A percentile compares a stretch with the other conserved stretches of the same genome.
Evolutionary conservation across 805 yeast species (phyloP).

Genomic region (Candida pseudoglaebosa): DNA sequence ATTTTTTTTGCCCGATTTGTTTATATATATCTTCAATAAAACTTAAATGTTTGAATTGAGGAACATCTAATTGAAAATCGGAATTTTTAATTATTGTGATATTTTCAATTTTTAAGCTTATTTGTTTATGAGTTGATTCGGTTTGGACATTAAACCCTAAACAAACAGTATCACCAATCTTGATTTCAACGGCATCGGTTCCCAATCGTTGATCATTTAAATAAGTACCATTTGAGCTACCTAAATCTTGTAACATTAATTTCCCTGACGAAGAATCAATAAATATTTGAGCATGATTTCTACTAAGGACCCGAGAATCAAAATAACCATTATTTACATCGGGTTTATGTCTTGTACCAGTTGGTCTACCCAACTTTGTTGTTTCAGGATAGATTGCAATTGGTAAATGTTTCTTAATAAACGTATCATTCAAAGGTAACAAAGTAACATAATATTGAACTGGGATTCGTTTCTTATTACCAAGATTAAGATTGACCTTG

Average conservation of each 20-base stretch:
- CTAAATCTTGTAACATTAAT: conserved; percentile 77
- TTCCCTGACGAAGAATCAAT: conserved; percentile 61
- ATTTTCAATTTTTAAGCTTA: conserved; percentile 77
- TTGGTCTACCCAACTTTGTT: conserved; percentile 85
- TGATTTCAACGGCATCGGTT: conserved; percentile 57
- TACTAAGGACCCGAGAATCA: conserved; percentile 85
- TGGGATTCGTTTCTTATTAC: conserved; percentile 19
- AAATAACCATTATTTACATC: conserved; percentile 83
- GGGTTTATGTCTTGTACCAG: conserved; percentile 56
- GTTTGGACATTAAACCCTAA: conserved; percentile 85
- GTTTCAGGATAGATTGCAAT: conserved; percentile 83
- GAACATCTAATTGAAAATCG: conserved; percentile 14
- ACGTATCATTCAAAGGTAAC: conserved; percentile 74
- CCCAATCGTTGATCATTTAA: conserved; percentile 72
- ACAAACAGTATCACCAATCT: conserved; percentile 83
- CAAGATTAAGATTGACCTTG: conserved; percentile 9
- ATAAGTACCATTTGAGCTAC: conserved; percentile 93
- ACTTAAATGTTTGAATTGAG: conserved; percentile 32
- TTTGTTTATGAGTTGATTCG: conserved; percentile 72
- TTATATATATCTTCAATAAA: conserved; percentile 30
- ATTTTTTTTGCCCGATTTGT: conserved; percentile 6
- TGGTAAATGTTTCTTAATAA: conserved; percentile 70
- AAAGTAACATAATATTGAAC: conserved; percentile 62
- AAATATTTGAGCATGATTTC: conserved; percentile 91
- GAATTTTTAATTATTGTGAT: conserved; percentile 49